These are phyloP conservation scores for Floccularia luteovirens DNA, from an alignment of 768 basidiomycete species.

Conservation along the genomic window DNA sequence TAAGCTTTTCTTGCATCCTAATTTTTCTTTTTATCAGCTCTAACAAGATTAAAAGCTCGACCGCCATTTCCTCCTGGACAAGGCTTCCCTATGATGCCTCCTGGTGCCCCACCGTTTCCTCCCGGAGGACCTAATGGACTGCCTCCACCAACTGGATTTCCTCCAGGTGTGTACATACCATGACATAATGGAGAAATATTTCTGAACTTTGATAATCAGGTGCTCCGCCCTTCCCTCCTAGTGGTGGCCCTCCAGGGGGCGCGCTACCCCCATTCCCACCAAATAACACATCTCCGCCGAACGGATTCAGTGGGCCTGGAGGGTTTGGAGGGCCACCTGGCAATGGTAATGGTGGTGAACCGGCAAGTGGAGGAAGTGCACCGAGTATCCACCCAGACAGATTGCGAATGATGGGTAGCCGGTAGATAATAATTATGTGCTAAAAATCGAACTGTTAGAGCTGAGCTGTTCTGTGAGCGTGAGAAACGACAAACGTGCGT, in stretches of 20 bases:
- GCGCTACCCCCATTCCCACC: conserved; percentile 41
- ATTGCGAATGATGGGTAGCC: conserved; percentile 63
- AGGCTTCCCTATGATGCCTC: conserved; percentile 41
- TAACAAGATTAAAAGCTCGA: conserved; percentile 31
- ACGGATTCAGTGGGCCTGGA: conserved; percentile 22
- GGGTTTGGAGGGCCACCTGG: conserved; percentile 19
- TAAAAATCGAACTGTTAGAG: no score
- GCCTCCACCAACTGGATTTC: conserved; percentile 28
- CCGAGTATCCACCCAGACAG: conserved; percentile 83
- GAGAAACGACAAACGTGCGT: conserved; percentile 10
- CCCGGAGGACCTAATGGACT: conserved; percentile 52
- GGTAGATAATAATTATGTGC: no score
- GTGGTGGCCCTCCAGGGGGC: conserved; percentile 32
- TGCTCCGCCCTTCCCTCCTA: conserved; percentile 48
- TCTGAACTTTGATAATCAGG: conserved; percentile 19
- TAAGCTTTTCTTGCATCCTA: conserved; percentile 18
- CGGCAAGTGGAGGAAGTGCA: conserved; percentile 26
- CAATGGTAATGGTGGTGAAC: conserved; percentile 9
- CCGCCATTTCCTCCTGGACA: conserved; percentile 70
- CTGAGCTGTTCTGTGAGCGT: not conserved
- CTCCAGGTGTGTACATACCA: conserved; percentile 29
- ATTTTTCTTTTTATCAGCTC: not conserved
- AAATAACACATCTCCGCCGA: conserved; percentile 16
- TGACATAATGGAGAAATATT: conserved; percentile 5
- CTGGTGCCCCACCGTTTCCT: conserved; percentile 68